A percentile compares a stretch with the other conserved stretches of the same genome.
phyloP scores from a whole-genome alignment of 192 early-diverging fungal species.

The Coemansia erecta region DNA sequence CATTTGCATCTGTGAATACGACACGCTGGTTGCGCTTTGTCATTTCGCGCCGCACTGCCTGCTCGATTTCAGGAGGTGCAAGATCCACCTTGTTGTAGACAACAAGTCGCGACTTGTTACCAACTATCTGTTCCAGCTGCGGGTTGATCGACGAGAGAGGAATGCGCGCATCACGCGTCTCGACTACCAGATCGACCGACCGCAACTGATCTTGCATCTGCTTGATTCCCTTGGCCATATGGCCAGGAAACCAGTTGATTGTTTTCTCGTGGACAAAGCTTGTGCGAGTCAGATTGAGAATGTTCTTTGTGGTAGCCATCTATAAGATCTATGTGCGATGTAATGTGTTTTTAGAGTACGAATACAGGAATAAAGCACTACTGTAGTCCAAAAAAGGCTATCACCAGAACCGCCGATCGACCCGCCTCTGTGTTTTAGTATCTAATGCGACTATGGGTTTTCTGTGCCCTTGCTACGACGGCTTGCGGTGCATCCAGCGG shows the following conservation, averaged over 20 bases:
- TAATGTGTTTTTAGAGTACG: background rate
- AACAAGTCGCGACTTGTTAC: conserved; percentile 67
- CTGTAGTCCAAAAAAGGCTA: too few species aligned
- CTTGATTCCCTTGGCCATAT: conserved; percentile 79
- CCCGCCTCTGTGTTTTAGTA: too few species aligned
- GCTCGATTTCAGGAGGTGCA: conserved; percentile 60
- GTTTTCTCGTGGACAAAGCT: conserved; percentile 59
- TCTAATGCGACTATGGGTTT: too few species aligned
- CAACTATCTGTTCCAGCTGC: conserved; percentile 69
- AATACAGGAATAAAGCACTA: background rate
- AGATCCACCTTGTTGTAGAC: conserved; percentile 95
- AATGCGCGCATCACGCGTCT: conserved; percentile 92
- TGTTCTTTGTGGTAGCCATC: background rate
- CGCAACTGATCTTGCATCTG: conserved; percentile 70
- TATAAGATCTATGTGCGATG: background rate
- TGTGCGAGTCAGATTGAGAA: conserved; percentile 19
- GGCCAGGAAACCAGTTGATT: conserved; percentile 86
- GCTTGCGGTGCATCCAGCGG: conserved; percentile 33
- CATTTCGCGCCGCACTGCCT: conserved; percentile 23
- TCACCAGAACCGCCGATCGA: too few species aligned
- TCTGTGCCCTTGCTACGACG: background rate
- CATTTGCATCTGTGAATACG: conserved; percentile 64
- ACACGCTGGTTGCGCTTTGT: conserved; percentile 53
- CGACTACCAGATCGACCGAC: conserved; percentile 81
- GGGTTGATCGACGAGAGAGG: conserved; percentile 89